Conservation (phyloP, 1,284 basidiomycete genomes). For the Melampsora allii-populina region DNA sequence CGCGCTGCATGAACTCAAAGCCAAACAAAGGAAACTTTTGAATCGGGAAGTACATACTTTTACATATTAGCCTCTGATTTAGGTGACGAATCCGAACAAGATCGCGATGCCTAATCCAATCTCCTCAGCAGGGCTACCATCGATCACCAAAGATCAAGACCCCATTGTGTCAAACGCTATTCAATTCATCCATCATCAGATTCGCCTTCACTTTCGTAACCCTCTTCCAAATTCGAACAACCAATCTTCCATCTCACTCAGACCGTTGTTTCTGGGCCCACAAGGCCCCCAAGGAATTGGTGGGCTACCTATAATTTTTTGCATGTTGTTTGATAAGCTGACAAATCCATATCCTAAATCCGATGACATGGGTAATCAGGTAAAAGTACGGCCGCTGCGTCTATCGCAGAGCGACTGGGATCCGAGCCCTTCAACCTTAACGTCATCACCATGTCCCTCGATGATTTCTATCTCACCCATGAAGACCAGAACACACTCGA, state of each 20-base stretch:
- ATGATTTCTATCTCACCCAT: conserved; percentile 36
- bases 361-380: not conserved
- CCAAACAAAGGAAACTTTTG: no score
- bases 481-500: conserved; percentile 7
- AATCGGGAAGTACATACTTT: no score
- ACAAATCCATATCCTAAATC: not conserved
- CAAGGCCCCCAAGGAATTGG: conserved; percentile 41
- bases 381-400: conserved; percentile 9
- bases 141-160: no score
- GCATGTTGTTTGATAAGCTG: not conserved
- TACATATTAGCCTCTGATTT: no score
- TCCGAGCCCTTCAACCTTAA: conserved; percentile 3
- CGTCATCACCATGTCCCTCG: conserved; percentile 14
- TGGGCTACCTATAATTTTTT: not conserved
- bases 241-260: not conserved
- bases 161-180: no score
- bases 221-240: no score
- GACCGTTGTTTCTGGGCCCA: conserved; percentile 24
- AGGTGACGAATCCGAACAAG: no score
- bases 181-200: no score
- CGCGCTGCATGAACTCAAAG: no score
- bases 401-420: not conserved
- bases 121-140: no score
- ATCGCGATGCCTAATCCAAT: no score
- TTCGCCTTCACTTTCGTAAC: no score